Percentiles rank a stretch among this genome's conserved stretches.
Conservation (phyloP, 2,329 filamentous ascomycete genomes). For the Microcyclospora pomicola region DNA sequence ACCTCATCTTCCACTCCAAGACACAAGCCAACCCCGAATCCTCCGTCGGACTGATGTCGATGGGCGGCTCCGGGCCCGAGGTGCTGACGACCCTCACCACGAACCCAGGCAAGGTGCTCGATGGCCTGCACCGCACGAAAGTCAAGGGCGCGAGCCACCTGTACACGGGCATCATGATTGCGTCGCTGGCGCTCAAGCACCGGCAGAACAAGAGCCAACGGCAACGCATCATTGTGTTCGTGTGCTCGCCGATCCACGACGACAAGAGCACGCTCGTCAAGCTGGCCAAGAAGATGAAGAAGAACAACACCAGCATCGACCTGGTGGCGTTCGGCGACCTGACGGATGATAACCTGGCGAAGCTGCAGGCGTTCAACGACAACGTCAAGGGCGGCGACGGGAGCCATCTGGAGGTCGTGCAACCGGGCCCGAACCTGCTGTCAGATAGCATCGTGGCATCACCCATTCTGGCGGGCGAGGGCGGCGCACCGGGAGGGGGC, state of each 20-base stretch:
- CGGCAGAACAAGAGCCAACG: conserved; percentile 94
- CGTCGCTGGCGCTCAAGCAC: conserved; percentile 94
- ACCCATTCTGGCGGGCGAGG: conserved; percentile 78
- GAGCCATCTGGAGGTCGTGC: conserved; percentile 80
- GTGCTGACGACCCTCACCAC: conserved; percentile 92
- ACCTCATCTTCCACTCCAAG: conserved; percentile 89
- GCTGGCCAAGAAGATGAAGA: conserved; percentile 97
- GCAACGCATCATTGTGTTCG: conserved; percentile 92
- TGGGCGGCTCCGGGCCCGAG: conserved; percentile 95
- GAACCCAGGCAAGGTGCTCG: conserved; percentile 88
- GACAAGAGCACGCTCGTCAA: conserved; percentile 78
- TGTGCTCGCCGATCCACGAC: conserved; percentile 83
- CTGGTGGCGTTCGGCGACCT: conserved; percentile 91
- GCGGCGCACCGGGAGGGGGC: conserved; percentile 44
- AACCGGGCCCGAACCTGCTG: conserved; percentile 78
- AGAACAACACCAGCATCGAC: conserved; percentile 85
- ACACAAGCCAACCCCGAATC: conserved; percentile 93
- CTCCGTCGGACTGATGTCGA: conserved; percentile 94
- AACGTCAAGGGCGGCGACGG: conserved; percentile 83
- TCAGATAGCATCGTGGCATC: conserved; percentile 84
- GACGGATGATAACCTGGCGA: conserved; percentile 74
- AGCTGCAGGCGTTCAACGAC: conserved; percentile 86
- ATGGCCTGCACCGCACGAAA: conserved; percentile 85
- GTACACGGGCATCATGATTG: conserved; percentile 88
- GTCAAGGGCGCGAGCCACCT: conserved; percentile 81